Evolutionary conservation across 2,329 filamentous ascomycete species (phyloP), one percentile per base, ranked within the genome.

Genomic region (Emergomyces pasteurianus): DNA sequence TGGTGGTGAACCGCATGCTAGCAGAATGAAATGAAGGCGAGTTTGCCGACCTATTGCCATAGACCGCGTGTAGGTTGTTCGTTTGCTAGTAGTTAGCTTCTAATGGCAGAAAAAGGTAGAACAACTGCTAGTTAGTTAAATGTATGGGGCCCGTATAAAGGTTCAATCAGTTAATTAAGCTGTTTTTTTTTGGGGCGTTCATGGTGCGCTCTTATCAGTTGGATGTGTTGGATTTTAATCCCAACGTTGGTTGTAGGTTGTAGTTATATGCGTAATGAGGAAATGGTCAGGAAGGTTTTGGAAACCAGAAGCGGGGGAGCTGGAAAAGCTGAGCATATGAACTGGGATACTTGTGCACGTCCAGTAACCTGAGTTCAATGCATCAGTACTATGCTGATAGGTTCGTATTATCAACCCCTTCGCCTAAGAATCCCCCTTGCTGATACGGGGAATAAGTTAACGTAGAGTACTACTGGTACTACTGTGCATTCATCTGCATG

Each of bases 171-270:
- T n/a, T n/a, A n/a, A n/a, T n/a, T n/a, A n/a, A n/a, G n/a, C n/a
- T n/a, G n/a, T n/a, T n/a, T n/a, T n/a, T n/a, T n/a, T n/a, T n/a
- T n/a, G n/a, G n/a, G 47, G 8, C 14, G 5, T 23, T 50, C 21
- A 2, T n/a, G 7, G 40, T 38, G 18, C n/a, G 43, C 23, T 4
- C 10, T 16, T 7, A 31, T 57, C 14, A 31, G 34, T 21, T 46
- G 21, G 54, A 28, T 42, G 26, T 57, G 54, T 43, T 46, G 14
- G 54, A 57, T 57, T 57, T 57, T 43, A 57, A 57, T 57, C 31
- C 38, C 38, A 31, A 57, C 54, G 38, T 46, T 28, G 21, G 14
- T 18, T 38, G n/a, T n/a, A n/a, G n/a, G 4, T n/a, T 31, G 26
- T n/a, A 36, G 31, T 14, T 54, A 54, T 12, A 40, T 40, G 52